Evolutionary conservation across 352 stramenopile genomes (phyloP).

Genomic region (Phytophthora rubi): DNA sequence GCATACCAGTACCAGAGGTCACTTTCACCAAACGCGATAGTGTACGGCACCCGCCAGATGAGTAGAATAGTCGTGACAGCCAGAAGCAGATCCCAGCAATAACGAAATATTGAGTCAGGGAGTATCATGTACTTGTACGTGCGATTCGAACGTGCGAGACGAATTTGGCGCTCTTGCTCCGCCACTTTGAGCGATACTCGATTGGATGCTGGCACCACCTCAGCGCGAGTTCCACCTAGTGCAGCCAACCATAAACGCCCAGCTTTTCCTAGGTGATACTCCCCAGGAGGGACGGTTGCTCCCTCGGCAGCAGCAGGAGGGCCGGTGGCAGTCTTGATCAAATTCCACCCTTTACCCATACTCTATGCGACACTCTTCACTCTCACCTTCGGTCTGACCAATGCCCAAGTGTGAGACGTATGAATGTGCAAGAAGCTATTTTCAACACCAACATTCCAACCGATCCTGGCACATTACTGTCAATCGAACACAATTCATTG

Average conservation of each 20-base stretch:
- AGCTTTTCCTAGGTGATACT: slow-evolving; percentile 19
- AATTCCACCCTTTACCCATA: slow-evolving; percentile 33
- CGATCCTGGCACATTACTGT: not conserved
- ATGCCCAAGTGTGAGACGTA: slow-evolving; percentile 14
- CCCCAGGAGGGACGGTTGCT: not conserved
- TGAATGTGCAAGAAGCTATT: slow-evolving; percentile 22
- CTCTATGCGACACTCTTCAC: not conserved
- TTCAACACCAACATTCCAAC: slow-evolving; percentile 19
- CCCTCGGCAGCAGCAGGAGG: slow-evolving; percentile 2
- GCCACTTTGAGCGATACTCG: slow-evolving; percentile 62
- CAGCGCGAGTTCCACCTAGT: slow-evolving; percentile 29
- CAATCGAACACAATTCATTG: not conserved
- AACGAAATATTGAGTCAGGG: slow-evolving; percentile 50
- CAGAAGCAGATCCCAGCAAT: slow-evolving; percentile 62
- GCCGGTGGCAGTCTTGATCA: slow-evolving; percentile 11
- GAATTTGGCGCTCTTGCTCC: slow-evolving; percentile 55
- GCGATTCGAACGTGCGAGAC: slow-evolving; percentile 32
- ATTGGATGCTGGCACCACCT: slow-evolving; percentile 61
- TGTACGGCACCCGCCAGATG: slow-evolving; percentile 66
- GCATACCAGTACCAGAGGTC: slow-evolving; percentile 48
- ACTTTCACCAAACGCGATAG: slow-evolving; percentile 58
- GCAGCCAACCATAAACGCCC: slow-evolving; percentile 27
- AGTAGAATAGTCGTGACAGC: slow-evolving; percentile 61
- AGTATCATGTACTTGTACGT: slow-evolving; percentile 58
- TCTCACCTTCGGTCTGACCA: not conserved